Percentiles rank a stretch among this genome's conserved stretches.
Evolutionary conservation across 352 stramenopile species (phyloP).

Genomic region (Pythium apleroticum): DNA sequence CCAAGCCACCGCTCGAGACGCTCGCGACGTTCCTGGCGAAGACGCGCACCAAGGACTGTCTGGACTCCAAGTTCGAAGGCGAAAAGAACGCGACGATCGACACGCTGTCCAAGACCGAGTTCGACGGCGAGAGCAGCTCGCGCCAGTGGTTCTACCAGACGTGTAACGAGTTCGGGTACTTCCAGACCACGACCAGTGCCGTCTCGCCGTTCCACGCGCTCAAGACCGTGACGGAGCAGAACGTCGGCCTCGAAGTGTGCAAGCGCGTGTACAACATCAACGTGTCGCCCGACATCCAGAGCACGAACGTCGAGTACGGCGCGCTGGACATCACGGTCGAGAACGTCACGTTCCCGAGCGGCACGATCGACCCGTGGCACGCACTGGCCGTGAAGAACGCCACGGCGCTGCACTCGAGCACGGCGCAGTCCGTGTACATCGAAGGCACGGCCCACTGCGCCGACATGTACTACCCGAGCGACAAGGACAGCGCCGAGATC

Average conservation of each 20-base stretch:
- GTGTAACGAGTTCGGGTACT: conserved; percentile 90
- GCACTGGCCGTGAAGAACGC: conserved; percentile 74
- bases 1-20: conserved; percentile 34
- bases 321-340: conserved; percentile 75
- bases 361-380: conserved; percentile 87
- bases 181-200: conserved; percentile 66
- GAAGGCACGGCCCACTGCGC: conserved; percentile 81
- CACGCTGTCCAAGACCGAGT: conserved; percentile 53
- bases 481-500: conserved; percentile 46
- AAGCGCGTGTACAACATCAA: conserved; percentile 80
- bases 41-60: conserved; percentile 51
- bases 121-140: conserved; percentile 67
- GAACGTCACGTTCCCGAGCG: conserved; percentile 77
- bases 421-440: conserved; percentile 67
- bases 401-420: conserved; percentile 53
- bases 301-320: conserved; percentile 79
- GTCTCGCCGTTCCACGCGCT: conserved; percentile 69
- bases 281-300: conserved; percentile 47
- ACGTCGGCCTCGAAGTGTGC: conserved; percentile 75
- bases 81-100: conserved; percentile 63
- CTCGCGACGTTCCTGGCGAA: conserved; percentile 60
- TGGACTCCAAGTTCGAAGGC: conserved; percentile 84
- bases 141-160: conserved; percentile 89
- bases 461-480: conserved; percentile 79
- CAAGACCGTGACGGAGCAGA: conserved; percentile 65